phyloP scores from a whole-genome alignment of 345 rosid species.

The Linum usitatissimum region DNA sequence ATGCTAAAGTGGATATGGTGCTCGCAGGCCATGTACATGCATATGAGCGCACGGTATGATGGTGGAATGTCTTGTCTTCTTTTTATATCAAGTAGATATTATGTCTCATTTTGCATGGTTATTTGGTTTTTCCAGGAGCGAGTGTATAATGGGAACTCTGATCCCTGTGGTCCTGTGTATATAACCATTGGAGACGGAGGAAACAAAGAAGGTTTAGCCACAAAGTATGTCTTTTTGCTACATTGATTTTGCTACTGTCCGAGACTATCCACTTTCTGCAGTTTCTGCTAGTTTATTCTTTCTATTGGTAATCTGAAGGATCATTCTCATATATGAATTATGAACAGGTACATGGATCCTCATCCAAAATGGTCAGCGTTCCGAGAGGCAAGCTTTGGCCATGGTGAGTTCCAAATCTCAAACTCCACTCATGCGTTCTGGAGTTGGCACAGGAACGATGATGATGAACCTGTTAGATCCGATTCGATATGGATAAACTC shows the following conservation, averaged over 20 bases:
- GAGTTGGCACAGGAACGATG: conserved; percentile 98
- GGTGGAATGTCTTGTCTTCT: neutral
- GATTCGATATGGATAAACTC: conserved; percentile 85
- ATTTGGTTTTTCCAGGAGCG: conserved; percentile 44
- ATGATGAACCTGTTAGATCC: conserved; percentile 75
- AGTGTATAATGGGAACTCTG: conserved; percentile 48
- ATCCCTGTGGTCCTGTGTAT: conserved; percentile 72
- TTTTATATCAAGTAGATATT: conserved; percentile 7
- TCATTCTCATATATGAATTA: neutral
- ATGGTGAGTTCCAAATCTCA: conserved; percentile 66
- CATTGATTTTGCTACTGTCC: neutral
- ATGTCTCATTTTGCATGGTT: conserved; percentile 9
- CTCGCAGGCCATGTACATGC: conserved; percentile 95
- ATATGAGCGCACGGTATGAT: conserved; percentile 74
- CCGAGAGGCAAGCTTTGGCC: conserved; percentile 98
- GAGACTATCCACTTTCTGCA: too few species aligned
- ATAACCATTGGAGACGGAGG: conserved; percentile 95
- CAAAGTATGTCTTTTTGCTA: conserved; percentile 31
- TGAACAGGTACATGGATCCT: conserved; percentile 48
- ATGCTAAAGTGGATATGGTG: conserved; percentile 65
- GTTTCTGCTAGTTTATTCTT: neutral
- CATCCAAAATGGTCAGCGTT: conserved; percentile 83
- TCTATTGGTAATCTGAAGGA: neutral
- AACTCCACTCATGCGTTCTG: conserved; percentile 77
- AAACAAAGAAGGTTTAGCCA: conserved; percentile 84